Conservation (phyloP, 805 yeast genomes). For the Kluyveromyces dobzhanskii region DNA sequence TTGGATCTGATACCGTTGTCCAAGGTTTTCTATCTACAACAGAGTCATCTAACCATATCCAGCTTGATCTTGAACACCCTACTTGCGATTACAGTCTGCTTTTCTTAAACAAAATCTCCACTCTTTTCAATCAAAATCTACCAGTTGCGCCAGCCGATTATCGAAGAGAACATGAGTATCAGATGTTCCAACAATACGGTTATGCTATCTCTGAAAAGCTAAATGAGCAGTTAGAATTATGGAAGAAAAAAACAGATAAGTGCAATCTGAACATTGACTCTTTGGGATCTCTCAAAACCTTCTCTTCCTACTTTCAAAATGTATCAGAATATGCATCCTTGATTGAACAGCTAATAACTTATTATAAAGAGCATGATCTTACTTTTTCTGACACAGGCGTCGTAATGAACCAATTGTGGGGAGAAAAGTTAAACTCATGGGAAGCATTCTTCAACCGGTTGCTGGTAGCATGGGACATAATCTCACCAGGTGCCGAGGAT, state of each 20-base stretch:
- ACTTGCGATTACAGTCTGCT: neutral
- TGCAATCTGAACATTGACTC: neutral
- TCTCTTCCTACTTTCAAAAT: constrained; percentile 11
- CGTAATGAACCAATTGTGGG: constrained; percentile 11
- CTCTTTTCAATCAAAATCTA: neutral
- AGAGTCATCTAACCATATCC: neutral
- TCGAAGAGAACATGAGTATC: constrained; percentile 7
- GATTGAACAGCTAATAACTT: constrained; percentile 19
- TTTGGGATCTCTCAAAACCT: constrained; percentile 11
- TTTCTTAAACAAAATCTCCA: neutral
- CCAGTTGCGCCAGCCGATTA: neutral
- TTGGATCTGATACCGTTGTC: neutral
- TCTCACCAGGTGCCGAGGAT: constrained; percentile 11
- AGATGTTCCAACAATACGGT: constrained; percentile 21
- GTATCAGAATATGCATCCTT: constrained; percentile 21
- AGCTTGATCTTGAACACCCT: neutral
- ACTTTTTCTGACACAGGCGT: constrained; percentile 12
- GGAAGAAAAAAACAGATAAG: constrained; percentile 5
- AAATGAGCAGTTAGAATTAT: constrained; percentile 12
- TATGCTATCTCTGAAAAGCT: constrained; percentile 19
- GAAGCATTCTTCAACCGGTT: constrained; percentile 20
- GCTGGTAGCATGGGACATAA: constrained; percentile 24
- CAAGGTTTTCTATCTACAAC: neutral
- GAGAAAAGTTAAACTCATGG: constrained; percentile 13
- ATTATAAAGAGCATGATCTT: constrained; percentile 18